phyloP scores from a whole-genome alignment of 2,329 filamentous ascomycete species.

The Colletotrichum sp. region DNA sequence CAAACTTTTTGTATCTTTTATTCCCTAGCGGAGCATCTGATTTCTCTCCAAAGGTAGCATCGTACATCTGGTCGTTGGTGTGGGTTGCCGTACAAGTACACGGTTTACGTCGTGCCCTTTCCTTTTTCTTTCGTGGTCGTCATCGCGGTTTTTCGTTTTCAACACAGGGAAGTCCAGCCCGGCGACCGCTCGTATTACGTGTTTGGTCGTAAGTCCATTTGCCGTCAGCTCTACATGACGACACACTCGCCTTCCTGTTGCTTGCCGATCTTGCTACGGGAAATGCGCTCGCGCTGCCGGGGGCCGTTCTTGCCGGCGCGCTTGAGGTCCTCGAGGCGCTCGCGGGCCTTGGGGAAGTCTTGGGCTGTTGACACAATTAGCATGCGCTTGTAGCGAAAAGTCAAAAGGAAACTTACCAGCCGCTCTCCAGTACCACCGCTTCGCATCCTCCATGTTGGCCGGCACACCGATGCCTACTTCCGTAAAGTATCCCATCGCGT shows the following conservation, averaged over 20 bases:
- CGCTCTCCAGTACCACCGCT: conserved; percentile 97
- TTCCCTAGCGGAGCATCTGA: neutral
- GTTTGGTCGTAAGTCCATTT: neutral
- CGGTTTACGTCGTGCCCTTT: neutral
- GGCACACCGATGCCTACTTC: conserved; percentile 92
- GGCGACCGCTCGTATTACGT: neutral
- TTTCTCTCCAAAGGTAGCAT: neutral
- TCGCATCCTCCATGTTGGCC: conserved; percentile 90
- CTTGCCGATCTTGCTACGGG: conserved; percentile 79
- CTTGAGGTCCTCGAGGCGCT: conserved; percentile 91
- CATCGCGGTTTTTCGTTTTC: neutral
- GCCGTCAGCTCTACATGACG: conserved; percentile 68
- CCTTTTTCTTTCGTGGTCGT: neutral
- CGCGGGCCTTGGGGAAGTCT: conserved; percentile 91
- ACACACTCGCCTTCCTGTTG: conserved; percentile 89
- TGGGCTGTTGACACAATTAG: conserved; percentile 68
- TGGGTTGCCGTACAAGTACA: neutral
- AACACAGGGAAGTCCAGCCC: neutral
- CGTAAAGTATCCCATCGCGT: conserved; percentile 97
- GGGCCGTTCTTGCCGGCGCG: conserved; percentile 69
- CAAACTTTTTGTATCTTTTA: neutral
- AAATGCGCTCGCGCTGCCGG: conserved; percentile 79
- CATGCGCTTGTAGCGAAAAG: neutral
- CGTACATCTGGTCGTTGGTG: neutral
- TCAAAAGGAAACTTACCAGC: conserved; percentile 72